Evolutionary conservation across 1,284 basidiomycete genomes (phyloP).

Genomic region (Leucoagaricus sp.): DNA sequence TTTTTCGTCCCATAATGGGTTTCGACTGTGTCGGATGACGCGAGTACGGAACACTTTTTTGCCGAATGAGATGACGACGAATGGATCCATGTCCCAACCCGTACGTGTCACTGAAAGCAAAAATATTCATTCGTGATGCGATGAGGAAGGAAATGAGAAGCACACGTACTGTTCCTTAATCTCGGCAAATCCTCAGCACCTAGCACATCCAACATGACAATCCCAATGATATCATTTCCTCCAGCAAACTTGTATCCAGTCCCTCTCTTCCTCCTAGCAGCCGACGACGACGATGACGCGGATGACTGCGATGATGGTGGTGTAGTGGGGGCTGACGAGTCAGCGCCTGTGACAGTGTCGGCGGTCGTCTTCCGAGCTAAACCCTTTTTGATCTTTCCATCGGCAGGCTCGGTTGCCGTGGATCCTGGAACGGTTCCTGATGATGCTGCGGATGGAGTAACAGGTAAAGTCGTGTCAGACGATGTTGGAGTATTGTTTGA

Average conservation of each 20-base stretch:
- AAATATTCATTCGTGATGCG: background rate
- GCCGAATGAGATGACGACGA: conserved; percentile 93
- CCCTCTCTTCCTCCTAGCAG: too few species aligned
- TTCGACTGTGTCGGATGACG: conserved; percentile 85
- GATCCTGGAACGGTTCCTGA: background rate
- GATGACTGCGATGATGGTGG: too few species aligned
- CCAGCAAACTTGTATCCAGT: conserved; percentile 65
- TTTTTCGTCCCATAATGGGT: conserved; percentile 95
- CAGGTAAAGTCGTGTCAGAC: background rate
- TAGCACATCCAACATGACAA: conserved; percentile 82
- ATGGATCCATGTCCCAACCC: conserved; percentile 97
- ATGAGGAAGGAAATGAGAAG: conserved; percentile 42
- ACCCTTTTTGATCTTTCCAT: too few species aligned
- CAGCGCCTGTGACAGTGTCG: too few species aligned
- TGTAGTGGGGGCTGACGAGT: too few species aligned
- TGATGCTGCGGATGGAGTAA: background rate
- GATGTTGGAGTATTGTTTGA: background rate
- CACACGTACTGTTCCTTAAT: conserved; percentile 85
- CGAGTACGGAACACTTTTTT: conserved; percentile 97
- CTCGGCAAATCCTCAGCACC: conserved; percentile 83
- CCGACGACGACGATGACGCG: too few species aligned
- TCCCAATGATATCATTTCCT: conserved; percentile 82
- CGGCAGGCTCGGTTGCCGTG: background rate
- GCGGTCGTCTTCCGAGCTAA: background rate
- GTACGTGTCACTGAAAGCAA: conserved; percentile 69